Evolutionary conservation across 768 basidiomycete genomes (phyloP).

Genomic region (Holtermanniella nyarrowii): DNA sequence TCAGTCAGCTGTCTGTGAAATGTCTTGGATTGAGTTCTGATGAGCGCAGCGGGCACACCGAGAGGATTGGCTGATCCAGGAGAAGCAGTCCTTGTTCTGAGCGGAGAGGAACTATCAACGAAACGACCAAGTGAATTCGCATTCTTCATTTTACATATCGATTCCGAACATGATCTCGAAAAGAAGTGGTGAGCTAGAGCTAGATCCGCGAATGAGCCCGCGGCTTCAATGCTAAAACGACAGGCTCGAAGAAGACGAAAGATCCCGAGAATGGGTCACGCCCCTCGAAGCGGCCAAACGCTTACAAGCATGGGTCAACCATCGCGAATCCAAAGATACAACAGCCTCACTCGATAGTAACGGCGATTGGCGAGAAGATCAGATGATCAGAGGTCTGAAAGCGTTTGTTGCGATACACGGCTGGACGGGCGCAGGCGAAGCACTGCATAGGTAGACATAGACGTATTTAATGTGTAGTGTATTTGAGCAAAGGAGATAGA

Average conservation of each 20-base stretch:
- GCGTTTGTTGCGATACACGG: background rate
- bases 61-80: constrained; percentile 6
- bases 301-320: constrained; percentile 16
- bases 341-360: background rate
- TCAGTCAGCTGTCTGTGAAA: background rate
- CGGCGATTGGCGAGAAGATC: background rate
- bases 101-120: constrained; percentile 7
- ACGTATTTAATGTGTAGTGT: background rate
- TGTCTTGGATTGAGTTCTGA: background rate
- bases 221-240: too few species aligned
- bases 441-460: background rate
- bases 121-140: constrained; percentile 4
- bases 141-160: constrained; percentile 25
- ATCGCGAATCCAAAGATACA: background rate
- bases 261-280: constrained; percentile 19
- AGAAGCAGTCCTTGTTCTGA: constrained; percentile 15
- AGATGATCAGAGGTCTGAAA: background rate
- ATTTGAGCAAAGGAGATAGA: too few species aligned
- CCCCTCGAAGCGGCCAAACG: constrained; percentile 4
- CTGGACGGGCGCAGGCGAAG: background rate
- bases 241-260: constrained; percentile 30
- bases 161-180: constrained; percentile 13
- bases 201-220: too few species aligned
- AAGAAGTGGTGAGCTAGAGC: too few species aligned
- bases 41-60: constrained; percentile 27